These are phyloP conservation scores for Haematococcus sp. DNA, from an alignment of 139 green algal genomes.

Conservation along the genomic window DNA sequence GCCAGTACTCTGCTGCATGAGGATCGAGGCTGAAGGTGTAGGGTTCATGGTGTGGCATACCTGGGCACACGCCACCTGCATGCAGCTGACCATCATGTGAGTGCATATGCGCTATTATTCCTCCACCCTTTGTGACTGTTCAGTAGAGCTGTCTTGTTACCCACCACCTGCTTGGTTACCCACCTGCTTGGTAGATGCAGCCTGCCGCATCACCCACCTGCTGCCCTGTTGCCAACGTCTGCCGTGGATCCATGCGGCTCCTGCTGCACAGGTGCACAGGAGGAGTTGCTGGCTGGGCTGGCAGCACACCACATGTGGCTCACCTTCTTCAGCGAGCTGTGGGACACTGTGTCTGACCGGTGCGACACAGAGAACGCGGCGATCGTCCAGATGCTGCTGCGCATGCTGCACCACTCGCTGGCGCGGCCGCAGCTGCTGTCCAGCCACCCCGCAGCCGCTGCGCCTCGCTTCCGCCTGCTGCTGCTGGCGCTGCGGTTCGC, in stretches of 20 bases:
- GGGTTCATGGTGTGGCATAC: no score
- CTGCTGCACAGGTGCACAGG: conserved; percentile 4
- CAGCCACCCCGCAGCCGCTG: conserved; percentile 57
- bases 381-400: conserved; percentile 11
- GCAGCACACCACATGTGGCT: conserved; percentile 31
- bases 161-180: no score
- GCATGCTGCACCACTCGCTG: conserved; percentile 52
- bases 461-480: conserved; percentile 61
- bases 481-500: conserved; percentile 41
- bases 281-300: conserved; percentile 17
- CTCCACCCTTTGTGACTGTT: no score
- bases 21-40: no score
- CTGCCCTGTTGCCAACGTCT: no score
- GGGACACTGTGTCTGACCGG: conserved; percentile 21
- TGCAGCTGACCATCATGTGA: no score
- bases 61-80: no score
- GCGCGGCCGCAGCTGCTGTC: conserved; percentile 29
- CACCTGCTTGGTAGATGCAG: no score
- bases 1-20: no score
- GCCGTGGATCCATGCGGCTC: background rate
- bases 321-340: conserved; percentile 37
- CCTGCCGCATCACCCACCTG: no score
- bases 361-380: conserved; percentile 16
- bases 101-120: no score
- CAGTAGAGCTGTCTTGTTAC: no score